Base-by-base conservation (phyloP, 2,329 filamentous ascomycete species). In the Trichophaea hybrida region DNA sequence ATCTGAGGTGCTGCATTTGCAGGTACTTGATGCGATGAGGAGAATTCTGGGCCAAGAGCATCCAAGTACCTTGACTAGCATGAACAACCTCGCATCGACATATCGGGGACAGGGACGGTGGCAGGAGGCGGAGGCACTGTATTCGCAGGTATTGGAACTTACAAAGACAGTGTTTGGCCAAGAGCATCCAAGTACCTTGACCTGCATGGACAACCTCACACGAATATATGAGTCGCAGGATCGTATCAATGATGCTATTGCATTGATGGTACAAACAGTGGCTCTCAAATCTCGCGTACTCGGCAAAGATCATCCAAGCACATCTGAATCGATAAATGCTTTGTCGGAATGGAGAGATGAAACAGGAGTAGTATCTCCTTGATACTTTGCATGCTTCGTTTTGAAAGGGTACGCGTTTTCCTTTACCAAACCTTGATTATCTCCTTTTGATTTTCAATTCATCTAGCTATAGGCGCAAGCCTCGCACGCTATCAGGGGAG, bases 161-260 rank as follows among this genome's bases (percentile, higher is more conserved):
- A 51, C 15, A 52, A 57, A 38, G 44, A 35, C n/a, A 31, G 32
- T 57, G 7, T 33, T 57, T 35, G 58, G 58, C 7, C 12, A 37
- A 31, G 58, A 57, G 10, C 58, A 60, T 52, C 58, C 58, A 8
- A 53, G 49, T 37, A 63, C 61, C 32, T 53, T 53, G 50, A 34
- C 2, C 17, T 12, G 17, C 33, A 53, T 53, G 50, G 17, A 53
- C 50, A 35, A 37, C 50, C 50, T 53, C 13, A 5, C 50, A 10
- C 32, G 17, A 3, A 35, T 35, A 35, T 53, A 35, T 32, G 7
- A 53, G n/a, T 15, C n/a, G 10, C n/a, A 32, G 10, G 46, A 17
- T 17, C n/a, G 24, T 13, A 12, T 50, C 4, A 4, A 12, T 50
- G 24, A 50, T 15, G 46, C 46, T 24, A 15, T 50, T 50, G 46